A percentile compares a stretch with the other conserved stretches of the same genome.
Evolutionary conservation across 202 grass and related monocot genomes (phyloP).

Genomic region (Brachypodium distachyon): DNA sequence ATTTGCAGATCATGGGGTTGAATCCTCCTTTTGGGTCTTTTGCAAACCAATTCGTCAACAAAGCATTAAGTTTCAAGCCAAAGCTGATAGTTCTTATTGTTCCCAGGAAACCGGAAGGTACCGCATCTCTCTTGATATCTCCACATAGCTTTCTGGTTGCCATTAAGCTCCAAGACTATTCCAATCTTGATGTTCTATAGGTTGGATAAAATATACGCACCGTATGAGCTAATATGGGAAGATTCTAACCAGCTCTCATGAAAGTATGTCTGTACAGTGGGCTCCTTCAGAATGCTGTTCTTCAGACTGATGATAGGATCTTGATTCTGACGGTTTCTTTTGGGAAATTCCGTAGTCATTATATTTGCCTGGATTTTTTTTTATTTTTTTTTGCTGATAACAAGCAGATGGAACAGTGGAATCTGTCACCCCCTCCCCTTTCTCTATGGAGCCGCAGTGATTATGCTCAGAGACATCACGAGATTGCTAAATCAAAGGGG

Average conservation of each 20-base stretch:
- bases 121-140: not conserved
- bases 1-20: conserved; percentile 71
- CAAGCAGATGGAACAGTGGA: conserved; percentile 78
- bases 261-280: conserved; percentile 44
- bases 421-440: conserved; percentile 59
- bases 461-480: conserved; percentile 51
- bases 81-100: conserved; percentile 95
- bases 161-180: not conserved
- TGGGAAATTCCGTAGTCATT: conserved; percentile 50
- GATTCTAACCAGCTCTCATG: conserved; percentile 61
- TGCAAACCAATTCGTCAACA: conserved; percentile 81
- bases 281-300: not conserved
- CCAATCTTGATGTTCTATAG: conserved; percentile 31
- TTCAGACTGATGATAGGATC: not conserved
- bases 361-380: conserved; percentile 91
- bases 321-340: conserved; percentile 6
- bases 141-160: not conserved
- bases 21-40: conserved; percentile 94
- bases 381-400: conserved; percentile 56
- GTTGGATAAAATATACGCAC: conserved; percentile 56
- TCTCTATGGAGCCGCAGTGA: conserved; percentile 79
- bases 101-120: conserved; percentile 78
- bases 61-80: conserved; percentile 84
- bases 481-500: conserved; percentile 53
- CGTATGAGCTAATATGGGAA: conserved; percentile 79